These are phyloP conservation scores for Nannizziopsis arthrosporioides DNA, from an alignment of 2,329 filamentous ascomycete species.

Conservation along the genomic window DNA sequence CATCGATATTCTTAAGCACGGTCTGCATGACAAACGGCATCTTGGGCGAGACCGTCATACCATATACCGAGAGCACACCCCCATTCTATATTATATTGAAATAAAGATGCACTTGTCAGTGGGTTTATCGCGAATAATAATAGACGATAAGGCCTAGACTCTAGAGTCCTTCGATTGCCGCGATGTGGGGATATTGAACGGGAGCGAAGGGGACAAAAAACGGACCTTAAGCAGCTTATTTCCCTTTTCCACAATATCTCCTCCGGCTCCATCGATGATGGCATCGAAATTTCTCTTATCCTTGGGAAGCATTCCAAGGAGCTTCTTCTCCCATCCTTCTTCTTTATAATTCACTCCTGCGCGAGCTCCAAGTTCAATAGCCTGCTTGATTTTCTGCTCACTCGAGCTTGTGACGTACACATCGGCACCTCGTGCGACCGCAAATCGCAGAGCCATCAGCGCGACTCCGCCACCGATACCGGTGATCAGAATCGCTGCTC, in stretches of 20 bases:
- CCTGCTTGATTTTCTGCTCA: constrained; percentile 61
- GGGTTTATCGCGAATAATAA: background rate
- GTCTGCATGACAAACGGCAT: constrained; percentile 80
- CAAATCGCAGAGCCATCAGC: constrained; percentile 69
- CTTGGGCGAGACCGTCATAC: constrained; percentile 77
- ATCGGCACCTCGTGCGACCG: constrained; percentile 58
- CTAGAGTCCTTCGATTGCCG: background rate
- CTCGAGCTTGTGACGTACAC: constrained; percentile 74
- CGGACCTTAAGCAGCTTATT: constrained; percentile 55
- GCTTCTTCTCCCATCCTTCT: constrained; percentile 67
- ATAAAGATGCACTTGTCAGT: background rate
- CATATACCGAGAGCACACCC: constrained; percentile 75
- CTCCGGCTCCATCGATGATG: constrained; percentile 83
- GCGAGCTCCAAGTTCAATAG: constrained; percentile 57
- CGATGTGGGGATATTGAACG: background rate
- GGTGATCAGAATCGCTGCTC: constrained; percentile 70
- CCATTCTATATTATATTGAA: constrained; percentile 46
- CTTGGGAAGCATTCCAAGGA: constrained; percentile 49
- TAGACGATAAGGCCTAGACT: background rate
- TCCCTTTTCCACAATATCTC: constrained; percentile 62
- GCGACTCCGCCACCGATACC: constrained; percentile 91
- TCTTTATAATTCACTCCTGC: constrained; percentile 77
- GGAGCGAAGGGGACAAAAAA: constrained; percentile 1
- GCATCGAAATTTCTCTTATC: constrained; percentile 60
- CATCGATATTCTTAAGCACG: constrained; percentile 75